Percentiles rank a stretch among this genome's conserved stretches.
Conservation (phyloP, 768 basidiomycete species). For the Cystofilobasidium capitatum region DNA sequence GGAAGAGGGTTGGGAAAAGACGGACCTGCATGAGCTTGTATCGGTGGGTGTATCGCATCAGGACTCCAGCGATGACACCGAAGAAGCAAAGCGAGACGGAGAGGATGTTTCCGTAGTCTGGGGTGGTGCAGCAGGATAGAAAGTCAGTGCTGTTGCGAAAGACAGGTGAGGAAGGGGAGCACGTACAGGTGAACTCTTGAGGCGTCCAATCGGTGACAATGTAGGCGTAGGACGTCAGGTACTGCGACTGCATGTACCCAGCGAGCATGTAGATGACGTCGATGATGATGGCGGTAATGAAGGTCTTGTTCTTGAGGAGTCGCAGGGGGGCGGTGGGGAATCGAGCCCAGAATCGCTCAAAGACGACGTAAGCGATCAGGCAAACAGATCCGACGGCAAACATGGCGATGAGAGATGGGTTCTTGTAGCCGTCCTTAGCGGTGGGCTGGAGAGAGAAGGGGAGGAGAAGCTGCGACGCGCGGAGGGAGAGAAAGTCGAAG, state of each 20-base stretch:
- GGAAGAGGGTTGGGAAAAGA: not conserved
- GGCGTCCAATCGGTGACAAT: not conserved
- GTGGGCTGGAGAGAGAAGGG: no score
- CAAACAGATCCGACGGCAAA: no score
- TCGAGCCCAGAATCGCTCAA: no score
- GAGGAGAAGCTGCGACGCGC: no score
- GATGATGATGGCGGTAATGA: not conserved
- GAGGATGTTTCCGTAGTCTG: conserved; percentile 3
- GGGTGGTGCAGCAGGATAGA: no score
- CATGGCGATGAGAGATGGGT: no score
- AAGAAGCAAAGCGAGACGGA: conserved; percentile 33
- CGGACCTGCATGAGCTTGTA: conserved; percentile 38
- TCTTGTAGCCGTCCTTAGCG: no score
- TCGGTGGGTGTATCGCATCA: conserved; percentile 35
- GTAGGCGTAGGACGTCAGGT: not conserved
- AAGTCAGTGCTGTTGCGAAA: no score
- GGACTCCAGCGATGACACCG: conserved; percentile 36
- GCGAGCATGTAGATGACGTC: not conserved
- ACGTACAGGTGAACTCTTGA: not conserved
- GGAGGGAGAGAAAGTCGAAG: no score
- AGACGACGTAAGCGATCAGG: no score
- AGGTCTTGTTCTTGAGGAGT: not conserved
- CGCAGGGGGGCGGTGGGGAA: no score
- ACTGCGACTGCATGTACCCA: not conserved
- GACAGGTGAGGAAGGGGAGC: no score